These are phyloP conservation scores for Pyrus communis DNA, from an alignment of 306 rosid species.

Conservation along the genomic window DNA sequence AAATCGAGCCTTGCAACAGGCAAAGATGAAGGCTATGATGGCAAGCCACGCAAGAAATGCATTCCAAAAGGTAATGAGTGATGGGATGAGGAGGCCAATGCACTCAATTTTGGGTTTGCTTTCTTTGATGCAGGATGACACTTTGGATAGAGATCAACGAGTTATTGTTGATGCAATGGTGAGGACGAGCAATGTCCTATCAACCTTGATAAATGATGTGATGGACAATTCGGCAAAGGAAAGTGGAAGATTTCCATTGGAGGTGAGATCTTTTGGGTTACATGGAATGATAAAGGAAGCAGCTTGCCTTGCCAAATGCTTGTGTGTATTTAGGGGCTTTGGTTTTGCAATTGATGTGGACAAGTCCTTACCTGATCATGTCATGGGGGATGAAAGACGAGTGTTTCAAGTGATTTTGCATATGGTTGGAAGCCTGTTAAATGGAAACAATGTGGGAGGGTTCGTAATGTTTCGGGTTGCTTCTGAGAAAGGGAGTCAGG, in stretches of 20 bases:
- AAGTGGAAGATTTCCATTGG: slow-evolving; percentile 69
- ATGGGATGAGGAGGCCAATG: slow-evolving; percentile 99
- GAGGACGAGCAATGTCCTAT: slow-evolving; percentile 78
- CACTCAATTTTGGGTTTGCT: slow-evolving; percentile 92
- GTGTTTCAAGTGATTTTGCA: slow-evolving; percentile 97
- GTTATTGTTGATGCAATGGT: slow-evolving; percentile 81
- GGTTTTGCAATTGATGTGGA: slow-evolving; percentile 74
- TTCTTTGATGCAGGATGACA: slow-evolving; percentile 75
- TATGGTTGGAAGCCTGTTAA: slow-evolving; percentile 85
- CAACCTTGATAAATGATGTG: slow-evolving; percentile 84
- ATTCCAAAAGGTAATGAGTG: slow-evolving; percentile 94
- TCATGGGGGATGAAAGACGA: slow-evolving; percentile 93
- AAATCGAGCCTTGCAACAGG: slow-evolving; percentile 92
- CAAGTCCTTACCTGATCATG: slow-evolving; percentile 69
- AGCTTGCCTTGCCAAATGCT: slow-evolving; percentile 85
- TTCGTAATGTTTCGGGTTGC: slow-evolving; percentile 51
- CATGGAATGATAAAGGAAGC: slow-evolving; percentile 90
- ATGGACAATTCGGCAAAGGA: slow-evolving; percentile 81
- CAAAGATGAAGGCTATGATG: slow-evolving; percentile 80
- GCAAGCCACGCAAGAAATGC: slow-evolving; percentile 94
- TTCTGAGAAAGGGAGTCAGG: slow-evolving; percentile 73
- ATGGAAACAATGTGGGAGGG: slow-evolving; percentile 50
- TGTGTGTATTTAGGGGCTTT: slow-evolving; percentile 69
- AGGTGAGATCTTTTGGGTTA: slow-evolving; percentile 64
- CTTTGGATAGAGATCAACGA: slow-evolving; percentile 55